phyloP scores from a whole-genome alignment of 1,284 basidiomycete species.

The Bondarzewia mesenterica region DNA sequence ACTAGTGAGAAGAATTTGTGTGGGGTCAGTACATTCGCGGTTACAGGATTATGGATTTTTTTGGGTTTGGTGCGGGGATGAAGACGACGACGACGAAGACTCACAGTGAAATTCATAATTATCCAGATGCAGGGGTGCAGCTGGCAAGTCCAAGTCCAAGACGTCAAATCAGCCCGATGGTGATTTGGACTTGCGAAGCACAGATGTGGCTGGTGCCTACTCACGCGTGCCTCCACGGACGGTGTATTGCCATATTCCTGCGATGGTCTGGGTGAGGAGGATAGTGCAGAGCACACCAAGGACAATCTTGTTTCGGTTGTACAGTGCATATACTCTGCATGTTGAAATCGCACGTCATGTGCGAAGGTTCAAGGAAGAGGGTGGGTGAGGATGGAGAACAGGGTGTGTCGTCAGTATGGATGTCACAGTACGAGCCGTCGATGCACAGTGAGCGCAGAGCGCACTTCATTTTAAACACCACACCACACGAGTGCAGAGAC shows the following conservation, averaged over 20 bases:
- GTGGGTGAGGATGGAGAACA: too few relatives aligned
- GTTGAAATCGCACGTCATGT: not conserved
- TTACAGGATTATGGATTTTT: not conserved
- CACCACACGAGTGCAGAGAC: too few relatives aligned
- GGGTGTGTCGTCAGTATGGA: too few relatives aligned
- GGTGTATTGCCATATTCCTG: conserved; percentile 13
- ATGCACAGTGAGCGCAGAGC: not conserved
- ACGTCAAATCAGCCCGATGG: not conserved
- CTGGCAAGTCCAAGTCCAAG: too few relatives aligned
- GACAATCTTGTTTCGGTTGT: conserved; percentile 12
- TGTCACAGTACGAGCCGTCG: not conserved
- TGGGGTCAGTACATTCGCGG: not conserved
- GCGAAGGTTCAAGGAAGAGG: not conserved
- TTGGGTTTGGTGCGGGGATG: too few relatives aligned
- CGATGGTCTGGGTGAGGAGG: conserved; percentile 7
- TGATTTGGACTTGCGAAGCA: not conserved
- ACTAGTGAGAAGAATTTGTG: conserved; percentile 4
- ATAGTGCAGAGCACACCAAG: conserved; percentile 6
- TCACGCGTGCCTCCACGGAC: conserved; percentile 8
- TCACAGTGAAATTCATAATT: conserved; percentile 14
- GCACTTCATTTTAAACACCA: too few relatives aligned
- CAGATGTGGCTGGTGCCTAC: not conserved
- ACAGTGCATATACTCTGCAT: conserved; percentile 13
- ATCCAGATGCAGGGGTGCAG: conserved; percentile 12
- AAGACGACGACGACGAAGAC: too few relatives aligned